Conservation (phyloP, 805 yeast genomes). For the Saccharomycopsis javanensis region DNA sequence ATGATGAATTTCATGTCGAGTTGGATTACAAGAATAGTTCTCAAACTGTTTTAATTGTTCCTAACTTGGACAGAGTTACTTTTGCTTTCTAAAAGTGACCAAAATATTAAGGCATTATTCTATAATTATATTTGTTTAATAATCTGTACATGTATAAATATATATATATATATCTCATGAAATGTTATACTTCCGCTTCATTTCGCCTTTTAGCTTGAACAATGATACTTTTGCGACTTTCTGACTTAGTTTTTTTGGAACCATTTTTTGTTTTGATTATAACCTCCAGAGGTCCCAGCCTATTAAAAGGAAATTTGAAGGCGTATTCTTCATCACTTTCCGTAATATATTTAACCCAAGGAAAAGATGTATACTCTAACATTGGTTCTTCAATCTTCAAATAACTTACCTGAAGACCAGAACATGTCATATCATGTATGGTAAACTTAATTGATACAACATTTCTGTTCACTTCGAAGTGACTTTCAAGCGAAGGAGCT, state of each 20-base stretch:
- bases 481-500: constrained; percentile 4
- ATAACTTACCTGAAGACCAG: constrained; percentile 59
- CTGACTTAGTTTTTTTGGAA: background rate
- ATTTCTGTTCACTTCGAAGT: constrained; percentile 14
- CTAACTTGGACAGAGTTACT: constrained; percentile 53
- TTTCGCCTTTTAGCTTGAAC: background rate
- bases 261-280: constrained; percentile 8
- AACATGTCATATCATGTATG: constrained; percentile 52
- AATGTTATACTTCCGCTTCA: too few relatives aligned
- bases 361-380: constrained; percentile 57
- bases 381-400: constrained; percentile 55
- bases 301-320: constrained; percentile 19
- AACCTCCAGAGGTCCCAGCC: constrained; percentile 15
- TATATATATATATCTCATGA: background rate
- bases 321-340: constrained; percentile 31
- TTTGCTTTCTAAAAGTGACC: constrained; percentile 38
- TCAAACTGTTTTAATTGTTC: constrained; percentile 62
- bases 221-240: too few relatives aligned
- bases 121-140: background rate
- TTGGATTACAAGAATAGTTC: constrained; percentile 58
- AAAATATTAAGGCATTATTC: background rate
- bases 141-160: background rate
- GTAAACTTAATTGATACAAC: constrained; percentile 47
- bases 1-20: constrained; percentile 39
- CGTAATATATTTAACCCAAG: constrained; percentile 64